Percentiles rank a stretch among this genome's conserved stretches.
Conservation (phyloP, 306 rosid genomes). For the Acacia crassicarpa region DNA sequence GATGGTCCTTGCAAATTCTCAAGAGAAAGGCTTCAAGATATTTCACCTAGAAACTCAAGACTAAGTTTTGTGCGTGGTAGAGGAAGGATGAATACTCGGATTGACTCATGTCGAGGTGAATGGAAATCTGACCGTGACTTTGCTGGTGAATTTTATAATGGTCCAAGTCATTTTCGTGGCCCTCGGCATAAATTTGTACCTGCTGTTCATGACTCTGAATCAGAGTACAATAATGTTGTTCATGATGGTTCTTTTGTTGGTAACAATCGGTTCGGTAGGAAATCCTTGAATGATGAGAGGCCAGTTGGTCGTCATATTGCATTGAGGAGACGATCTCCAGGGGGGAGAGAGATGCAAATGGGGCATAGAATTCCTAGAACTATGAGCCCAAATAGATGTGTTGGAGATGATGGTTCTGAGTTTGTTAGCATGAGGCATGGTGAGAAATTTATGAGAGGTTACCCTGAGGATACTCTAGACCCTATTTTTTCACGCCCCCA, state of each 20-base stretch:
- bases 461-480: conserved; percentile 54
- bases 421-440: conserved; percentile 60
- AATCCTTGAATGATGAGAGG: conserved; percentile 57
- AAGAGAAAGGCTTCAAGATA: conserved; percentile 75
- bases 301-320: conserved; percentile 51
- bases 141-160: conserved; percentile 61
- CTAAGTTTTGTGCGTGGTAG: conserved; percentile 70
- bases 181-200: conserved; percentile 68
- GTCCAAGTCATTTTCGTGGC: conserved; percentile 63
- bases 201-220: conserved; percentile 49
- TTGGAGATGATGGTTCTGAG: conserved; percentile 63
- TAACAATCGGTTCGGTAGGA: conserved; percentile 72
- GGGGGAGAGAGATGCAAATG: conserved; percentile 61
- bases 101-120: conserved; percentile 52
- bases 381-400: conserved; percentile 67
- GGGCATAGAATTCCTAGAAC: conserved; percentile 63
- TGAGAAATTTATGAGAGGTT: conserved; percentile 66
- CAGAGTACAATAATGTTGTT: conserved; percentile 60
- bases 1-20: conserved; percentile 58
- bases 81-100: conserved; percentile 54
- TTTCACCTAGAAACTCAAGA: conserved; percentile 69
- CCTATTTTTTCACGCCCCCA: conserved; percentile 61
- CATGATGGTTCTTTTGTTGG: conserved; percentile 61
- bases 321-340: conserved; percentile 79
- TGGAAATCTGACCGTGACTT: conserved; percentile 69